Conservation (phyloP, 2,329 filamentous ascomycete genomes). For the Cladophialophora immunda region DNA sequence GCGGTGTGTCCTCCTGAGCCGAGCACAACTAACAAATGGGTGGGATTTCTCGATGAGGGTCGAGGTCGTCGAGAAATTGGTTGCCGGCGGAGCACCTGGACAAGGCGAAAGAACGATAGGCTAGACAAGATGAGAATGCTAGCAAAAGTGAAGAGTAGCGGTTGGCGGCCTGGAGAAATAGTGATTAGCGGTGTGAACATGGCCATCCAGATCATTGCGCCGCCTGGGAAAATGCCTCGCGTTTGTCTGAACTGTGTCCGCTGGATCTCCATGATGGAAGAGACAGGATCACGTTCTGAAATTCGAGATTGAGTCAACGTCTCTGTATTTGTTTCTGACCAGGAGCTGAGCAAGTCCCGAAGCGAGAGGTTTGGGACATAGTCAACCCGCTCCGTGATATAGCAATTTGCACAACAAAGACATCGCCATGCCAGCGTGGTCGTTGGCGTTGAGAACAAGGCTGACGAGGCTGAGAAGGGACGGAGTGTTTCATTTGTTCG, state of each 20-base stretch:
- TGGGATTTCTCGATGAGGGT: slow-evolving; percentile 43
- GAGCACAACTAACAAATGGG: slow-evolving; percentile 80
- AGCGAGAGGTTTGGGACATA: not conserved
- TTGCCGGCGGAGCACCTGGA: slow-evolving; percentile 23
- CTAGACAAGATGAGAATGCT: slow-evolving; percentile 29
- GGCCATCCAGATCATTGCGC: slow-evolving; percentile 11
- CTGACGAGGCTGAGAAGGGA: not conserved
- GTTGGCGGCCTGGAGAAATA: slow-evolving; percentile 18
- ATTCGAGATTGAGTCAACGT: not conserved
- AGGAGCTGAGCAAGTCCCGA: not conserved
- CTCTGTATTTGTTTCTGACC: not conserved
- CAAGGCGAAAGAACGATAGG: slow-evolving; percentile 34
- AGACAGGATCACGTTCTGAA: not conserved
- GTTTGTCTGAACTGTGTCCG: not conserved
- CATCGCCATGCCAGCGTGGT: not conserved
- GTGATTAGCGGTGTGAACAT: slow-evolving; percentile 15
- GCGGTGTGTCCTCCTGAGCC: slow-evolving; percentile 94
- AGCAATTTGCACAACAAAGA: not conserved
- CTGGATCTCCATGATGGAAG: not conserved
- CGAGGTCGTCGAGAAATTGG: slow-evolving; percentile 12
- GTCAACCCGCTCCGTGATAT: not conserved
- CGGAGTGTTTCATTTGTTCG: slow-evolving; percentile 3
- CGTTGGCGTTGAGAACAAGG: not conserved
- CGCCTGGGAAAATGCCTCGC: not conserved
- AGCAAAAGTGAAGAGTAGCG: slow-evolving; percentile 17